phyloP scores from a whole-genome alignment of 108 stramenopile species.

The Pseudonitzschia pungens region DNA sequence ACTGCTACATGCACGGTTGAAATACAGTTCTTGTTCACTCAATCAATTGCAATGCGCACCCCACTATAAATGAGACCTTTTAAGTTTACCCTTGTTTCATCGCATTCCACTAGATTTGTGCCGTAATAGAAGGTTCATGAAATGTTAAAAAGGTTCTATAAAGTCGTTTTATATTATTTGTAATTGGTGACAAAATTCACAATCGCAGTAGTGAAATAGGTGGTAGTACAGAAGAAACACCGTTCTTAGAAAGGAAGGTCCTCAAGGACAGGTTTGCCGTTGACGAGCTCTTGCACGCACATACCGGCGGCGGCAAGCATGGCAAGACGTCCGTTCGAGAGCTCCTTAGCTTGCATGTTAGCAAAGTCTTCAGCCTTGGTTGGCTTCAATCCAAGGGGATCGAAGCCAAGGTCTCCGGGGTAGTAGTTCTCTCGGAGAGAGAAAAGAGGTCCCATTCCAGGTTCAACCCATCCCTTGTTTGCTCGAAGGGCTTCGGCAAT shows the following conservation, averaged over 20 bases:
- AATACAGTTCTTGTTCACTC: too few relatives aligned
- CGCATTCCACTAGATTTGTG: too few relatives aligned
- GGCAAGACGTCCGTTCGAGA: conserved; percentile 78
- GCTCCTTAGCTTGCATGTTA: conserved; percentile 74
- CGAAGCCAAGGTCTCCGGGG: conserved; percentile 69
- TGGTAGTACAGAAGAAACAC: not conserved
- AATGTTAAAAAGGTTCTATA: not conserved
- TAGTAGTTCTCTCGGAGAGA: conserved; percentile 47
- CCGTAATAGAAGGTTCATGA: too few relatives aligned
- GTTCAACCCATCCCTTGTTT: conserved; percentile 45
- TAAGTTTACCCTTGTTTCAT: too few relatives aligned
- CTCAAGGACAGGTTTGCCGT: conserved; percentile 44
- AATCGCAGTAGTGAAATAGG: not conserved
- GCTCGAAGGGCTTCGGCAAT: conserved; percentile 35
- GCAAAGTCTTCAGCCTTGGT: conserved; percentile 46
- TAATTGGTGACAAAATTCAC: not conserved
- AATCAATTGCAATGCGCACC: too few relatives aligned
- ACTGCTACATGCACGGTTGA: too few relatives aligned
- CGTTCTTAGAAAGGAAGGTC: conserved; percentile 10
- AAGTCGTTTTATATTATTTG: not conserved
- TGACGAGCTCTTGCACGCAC: conserved; percentile 71
- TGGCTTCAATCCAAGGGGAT: conserved; percentile 71
- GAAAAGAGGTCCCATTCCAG: conserved; percentile 39
- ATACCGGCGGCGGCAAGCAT: conserved; percentile 77
- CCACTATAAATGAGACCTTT: too few relatives aligned